A percentile compares a stretch with the other conserved stretches of the same genome.
Conservation (phyloP, 208 protist genomes). For the Acanthamoeba royreba region DNA sequence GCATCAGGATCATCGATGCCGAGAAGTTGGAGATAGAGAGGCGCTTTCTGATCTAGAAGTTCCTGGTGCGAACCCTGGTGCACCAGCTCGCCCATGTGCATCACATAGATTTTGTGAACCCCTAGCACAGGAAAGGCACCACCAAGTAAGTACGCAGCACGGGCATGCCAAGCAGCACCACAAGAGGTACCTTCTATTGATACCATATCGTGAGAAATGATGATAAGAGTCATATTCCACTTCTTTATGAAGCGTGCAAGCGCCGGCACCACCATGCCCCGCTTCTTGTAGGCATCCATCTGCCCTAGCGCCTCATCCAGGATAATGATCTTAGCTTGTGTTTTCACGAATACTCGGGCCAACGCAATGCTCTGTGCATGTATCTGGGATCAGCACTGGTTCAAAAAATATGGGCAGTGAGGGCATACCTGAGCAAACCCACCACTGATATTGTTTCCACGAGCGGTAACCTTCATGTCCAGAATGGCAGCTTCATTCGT, state of each 20-base stretch:
- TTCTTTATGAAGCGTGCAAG: slow-evolving; percentile 48
- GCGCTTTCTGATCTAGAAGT: slow-evolving; percentile 46
- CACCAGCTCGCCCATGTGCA: slow-evolving; percentile 57
- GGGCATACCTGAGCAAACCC: slow-evolving; percentile 48
- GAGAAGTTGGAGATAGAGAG: slow-evolving; percentile 55
- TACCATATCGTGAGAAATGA: slow-evolving; percentile 59
- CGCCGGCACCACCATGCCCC: slow-evolving; percentile 53
- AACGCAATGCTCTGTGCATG: slow-evolving; percentile 46
- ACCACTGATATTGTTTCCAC: slow-evolving; percentile 61
- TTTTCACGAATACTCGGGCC: slow-evolving; percentile 62
- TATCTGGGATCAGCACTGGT: no score
- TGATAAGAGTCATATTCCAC: slow-evolving; percentile 60
- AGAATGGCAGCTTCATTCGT: not conserved
- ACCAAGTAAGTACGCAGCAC: not conserved
- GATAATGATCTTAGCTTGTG: slow-evolving; percentile 59
- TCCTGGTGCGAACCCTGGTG: slow-evolving; percentile 59
- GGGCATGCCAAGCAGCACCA: not conserved
- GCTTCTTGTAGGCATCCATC: slow-evolving; percentile 68
- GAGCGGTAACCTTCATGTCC: slow-evolving; percentile 49
- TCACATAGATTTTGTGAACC: slow-evolving; percentile 60
- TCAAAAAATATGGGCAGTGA: not conserved
- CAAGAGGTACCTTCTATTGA: not conserved
- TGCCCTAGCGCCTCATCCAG: slow-evolving; percentile 57
- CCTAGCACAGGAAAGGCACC: not conserved
- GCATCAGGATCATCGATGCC: slow-evolving; percentile 26